phyloP scores from a whole-genome alignment of 345 rosid species.

The Camelina neglecta region DNA sequence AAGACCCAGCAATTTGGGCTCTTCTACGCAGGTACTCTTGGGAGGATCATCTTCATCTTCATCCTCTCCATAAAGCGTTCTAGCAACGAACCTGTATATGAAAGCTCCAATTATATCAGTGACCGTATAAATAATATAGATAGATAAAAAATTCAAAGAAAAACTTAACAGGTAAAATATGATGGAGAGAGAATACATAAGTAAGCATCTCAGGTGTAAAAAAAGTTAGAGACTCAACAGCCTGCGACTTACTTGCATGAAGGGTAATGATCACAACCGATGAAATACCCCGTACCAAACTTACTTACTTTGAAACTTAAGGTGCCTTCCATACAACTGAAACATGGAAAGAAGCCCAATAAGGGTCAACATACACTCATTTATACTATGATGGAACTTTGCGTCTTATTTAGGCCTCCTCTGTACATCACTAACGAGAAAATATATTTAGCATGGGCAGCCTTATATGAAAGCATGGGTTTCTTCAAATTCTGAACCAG shows the following conservation, averaged over 20 bases:
- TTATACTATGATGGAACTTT: background rate
- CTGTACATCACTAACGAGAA: background rate
- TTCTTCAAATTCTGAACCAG: slow-evolving; percentile 14
- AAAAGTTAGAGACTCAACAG: slow-evolving; percentile 14
- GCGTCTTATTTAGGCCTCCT: slow-evolving; percentile 24
- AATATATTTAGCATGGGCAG: slow-evolving; percentile 20
- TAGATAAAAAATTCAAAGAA: background rate
- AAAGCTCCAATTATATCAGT: slow-evolving; percentile 24
- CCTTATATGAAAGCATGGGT: background rate
- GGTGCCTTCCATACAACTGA: slow-evolving; percentile 89
- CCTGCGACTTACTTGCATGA: slow-evolving; percentile 82
- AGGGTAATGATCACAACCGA: slow-evolving; percentile 94
- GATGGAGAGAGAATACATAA: slow-evolving; percentile 20
- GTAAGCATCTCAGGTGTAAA: slow-evolving; percentile 3
- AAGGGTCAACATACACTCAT: slow-evolving; percentile 12
- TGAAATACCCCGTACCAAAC: slow-evolving; percentile 84
- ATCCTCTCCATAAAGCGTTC: slow-evolving; percentile 76
- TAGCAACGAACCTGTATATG: slow-evolving; percentile 79
- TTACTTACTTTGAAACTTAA: slow-evolving; percentile 86
- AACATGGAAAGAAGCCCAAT: slow-evolving; percentile 39
- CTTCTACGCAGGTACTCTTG: slow-evolving; percentile 55
- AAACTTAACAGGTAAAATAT: background rate
- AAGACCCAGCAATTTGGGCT: slow-evolving; percentile 85
- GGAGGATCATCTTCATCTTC: slow-evolving; percentile 70
- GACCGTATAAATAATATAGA: slow-evolving; percentile 4